These are phyloP conservation scores for Bombardia bombarda DNA, from an alignment of 495 filamentous ascomycete genomes.

Conservation along the genomic window DNA sequence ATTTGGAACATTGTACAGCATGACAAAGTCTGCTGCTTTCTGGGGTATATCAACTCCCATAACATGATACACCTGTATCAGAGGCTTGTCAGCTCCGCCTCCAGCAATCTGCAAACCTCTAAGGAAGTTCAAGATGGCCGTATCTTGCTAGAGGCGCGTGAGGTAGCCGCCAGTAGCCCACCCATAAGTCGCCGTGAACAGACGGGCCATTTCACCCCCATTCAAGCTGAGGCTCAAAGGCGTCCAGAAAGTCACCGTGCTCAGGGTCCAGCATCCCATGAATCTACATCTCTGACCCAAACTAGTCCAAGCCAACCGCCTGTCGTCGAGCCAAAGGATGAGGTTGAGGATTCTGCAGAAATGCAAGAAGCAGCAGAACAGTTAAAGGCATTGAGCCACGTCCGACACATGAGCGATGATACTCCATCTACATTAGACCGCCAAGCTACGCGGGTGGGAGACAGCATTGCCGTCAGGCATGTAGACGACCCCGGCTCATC, in stretches of 20 bases:
- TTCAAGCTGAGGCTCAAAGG: constrained; percentile 25
- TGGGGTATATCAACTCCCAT: constrained; percentile 48
- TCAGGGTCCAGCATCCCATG: neutral
- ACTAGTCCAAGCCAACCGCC: constrained; percentile 7
- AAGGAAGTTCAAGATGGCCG: constrained; percentile 44
- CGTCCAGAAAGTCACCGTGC: constrained; percentile 7
- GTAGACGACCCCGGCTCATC: constrained; percentile 34
- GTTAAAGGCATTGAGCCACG: constrained; percentile 50
- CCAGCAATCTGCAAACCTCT: constrained; percentile 24
- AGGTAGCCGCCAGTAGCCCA: constrained; percentile 21
- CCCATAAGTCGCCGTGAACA: constrained; percentile 11
- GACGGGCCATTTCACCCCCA: constrained; percentile 11
- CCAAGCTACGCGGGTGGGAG: constrained; percentile 20
- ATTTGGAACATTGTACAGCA: constrained; percentile 50
- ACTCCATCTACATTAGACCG: constrained; percentile 15
- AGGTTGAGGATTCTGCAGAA: constrained; percentile 49
- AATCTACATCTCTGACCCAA: constrained; percentile 5
- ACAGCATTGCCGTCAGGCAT: constrained; percentile 26
- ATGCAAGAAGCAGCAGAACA: constrained; percentile 53
- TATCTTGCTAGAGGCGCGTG: constrained; percentile 38
- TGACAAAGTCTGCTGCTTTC: constrained; percentile 49
- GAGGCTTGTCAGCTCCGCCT: constrained; percentile 37
- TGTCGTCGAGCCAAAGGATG: constrained; percentile 30
- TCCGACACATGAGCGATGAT: constrained; percentile 41
- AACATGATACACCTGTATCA: constrained; percentile 52